Evolutionary conservation across 1,284 basidiomycete species (phyloP).

Genomic region (Mycena citricolor): DNA sequence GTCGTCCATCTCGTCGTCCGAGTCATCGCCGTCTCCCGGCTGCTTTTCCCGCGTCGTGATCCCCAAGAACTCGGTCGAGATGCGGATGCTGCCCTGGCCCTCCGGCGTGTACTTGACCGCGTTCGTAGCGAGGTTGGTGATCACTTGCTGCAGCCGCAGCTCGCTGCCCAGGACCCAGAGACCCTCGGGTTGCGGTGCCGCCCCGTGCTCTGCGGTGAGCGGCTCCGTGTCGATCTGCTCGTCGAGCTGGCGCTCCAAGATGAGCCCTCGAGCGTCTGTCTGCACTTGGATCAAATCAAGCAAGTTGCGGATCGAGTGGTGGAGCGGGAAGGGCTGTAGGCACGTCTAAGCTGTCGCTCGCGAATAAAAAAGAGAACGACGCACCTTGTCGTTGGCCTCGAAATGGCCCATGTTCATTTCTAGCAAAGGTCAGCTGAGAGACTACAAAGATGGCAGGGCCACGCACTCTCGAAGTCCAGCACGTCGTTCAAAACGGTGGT

Average conservation of each 20-base stretch:
- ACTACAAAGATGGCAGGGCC: not conserved
- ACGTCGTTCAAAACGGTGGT: conserved; percentile 50
- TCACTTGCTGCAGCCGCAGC: conserved; percentile 47
- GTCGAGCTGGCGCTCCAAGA: conserved; percentile 44
- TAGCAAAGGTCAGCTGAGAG: not conserved
- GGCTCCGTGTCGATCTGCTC: conserved; percentile 42
- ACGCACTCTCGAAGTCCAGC: conserved; percentile 37
- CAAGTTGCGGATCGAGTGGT: conserved; percentile 47
- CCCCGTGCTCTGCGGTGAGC: conserved; percentile 5
- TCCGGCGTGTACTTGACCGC: conserved; percentile 48
- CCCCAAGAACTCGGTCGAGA: conserved; percentile 33
- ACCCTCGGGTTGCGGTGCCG: conserved; percentile 25
- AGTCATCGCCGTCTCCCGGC: conserved; percentile 15
- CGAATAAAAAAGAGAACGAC: not conserved
- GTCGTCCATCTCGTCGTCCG: not conserved
- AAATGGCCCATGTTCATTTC: conserved; percentile 40
- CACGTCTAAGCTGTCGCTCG: not conserved
- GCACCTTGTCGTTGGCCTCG: conserved; percentile 29
- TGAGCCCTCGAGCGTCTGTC: conserved; percentile 43
- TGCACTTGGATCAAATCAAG: conserved; percentile 43
- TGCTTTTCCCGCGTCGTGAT: conserved; percentile 16
- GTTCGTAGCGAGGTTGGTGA: conserved; percentile 38
- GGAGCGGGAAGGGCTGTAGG: conserved; percentile 47
- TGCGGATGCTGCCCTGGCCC: conserved; percentile 33
- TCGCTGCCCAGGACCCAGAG: conserved; percentile 42